These are phyloP conservation scores for Delonix regia DNA, from an alignment of 306 rosid genomes.

Conservation along the genomic window DNA sequence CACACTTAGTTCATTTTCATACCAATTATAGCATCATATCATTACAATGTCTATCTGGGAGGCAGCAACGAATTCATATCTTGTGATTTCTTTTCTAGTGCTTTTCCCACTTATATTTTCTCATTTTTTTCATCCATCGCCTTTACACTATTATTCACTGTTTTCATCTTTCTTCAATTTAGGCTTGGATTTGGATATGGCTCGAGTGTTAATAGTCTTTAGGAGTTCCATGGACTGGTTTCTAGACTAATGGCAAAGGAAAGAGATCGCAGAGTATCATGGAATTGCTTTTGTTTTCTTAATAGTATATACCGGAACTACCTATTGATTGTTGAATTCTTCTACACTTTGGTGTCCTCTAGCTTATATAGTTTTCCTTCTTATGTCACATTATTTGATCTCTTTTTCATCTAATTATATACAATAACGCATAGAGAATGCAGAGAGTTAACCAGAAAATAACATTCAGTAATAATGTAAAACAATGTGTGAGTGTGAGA, in stretches of 20 bases:
- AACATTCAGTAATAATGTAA: not conserved
- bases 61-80: not conserved
- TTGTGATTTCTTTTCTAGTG: not conserved
- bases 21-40: not conserved
- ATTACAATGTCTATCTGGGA: constrained; percentile 12
- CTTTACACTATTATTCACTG: no score
- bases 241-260: not conserved
- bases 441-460: not conserved
- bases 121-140: not conserved
- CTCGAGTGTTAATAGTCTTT: not conserved
- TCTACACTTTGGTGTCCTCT: not conserved
- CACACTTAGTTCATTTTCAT: not conserved
- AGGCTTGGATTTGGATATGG: not conserved
- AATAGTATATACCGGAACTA: not conserved
- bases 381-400: not conserved
- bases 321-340: not conserved
- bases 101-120: not conserved
- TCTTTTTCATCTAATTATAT: no score
- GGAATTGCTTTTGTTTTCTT: not conserved
- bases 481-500: not conserved
- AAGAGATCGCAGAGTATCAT: not conserved
- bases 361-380: not conserved
- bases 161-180: no score
- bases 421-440: not conserved
- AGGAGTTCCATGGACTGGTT: not conserved